Percentiles rank a stretch among this genome's conserved stretches.
Conservation (phyloP, 179 eudicot genomes). For the Heliamphora pulchella region DNA sequence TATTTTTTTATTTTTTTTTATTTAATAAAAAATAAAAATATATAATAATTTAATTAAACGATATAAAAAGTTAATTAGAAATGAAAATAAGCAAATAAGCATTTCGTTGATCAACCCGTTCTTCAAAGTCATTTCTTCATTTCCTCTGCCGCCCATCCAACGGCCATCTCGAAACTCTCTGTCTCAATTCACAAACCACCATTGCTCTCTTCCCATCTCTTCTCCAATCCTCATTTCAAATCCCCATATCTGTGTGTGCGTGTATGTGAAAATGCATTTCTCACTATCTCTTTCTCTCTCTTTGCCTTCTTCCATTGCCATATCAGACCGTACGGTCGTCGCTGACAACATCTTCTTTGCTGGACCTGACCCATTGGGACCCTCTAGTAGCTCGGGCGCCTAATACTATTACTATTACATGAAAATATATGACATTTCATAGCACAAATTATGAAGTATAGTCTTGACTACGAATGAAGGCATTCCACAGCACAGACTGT, state of each 20-base stretch:
- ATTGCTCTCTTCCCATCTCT: not conserved
- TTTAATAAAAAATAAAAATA: too few relatives aligned
- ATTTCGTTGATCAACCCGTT: too few relatives aligned
- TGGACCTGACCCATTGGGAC: not conserved
- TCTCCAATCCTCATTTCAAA: constrained; percentile 18
- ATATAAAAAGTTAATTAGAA: too few relatives aligned
- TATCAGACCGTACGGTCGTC: constrained; percentile 20
- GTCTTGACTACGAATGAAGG: too few relatives aligned
- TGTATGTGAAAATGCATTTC: constrained; percentile 31
- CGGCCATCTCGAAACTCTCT: constrained; percentile 32
- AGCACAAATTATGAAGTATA: too few relatives aligned
- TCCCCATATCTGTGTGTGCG: constrained; percentile 6
- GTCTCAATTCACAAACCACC: not conserved
- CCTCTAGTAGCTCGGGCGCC: constrained; percentile 30
- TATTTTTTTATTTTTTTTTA: too few relatives aligned
- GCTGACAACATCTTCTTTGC: not conserved
- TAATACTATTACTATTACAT: too few relatives aligned
- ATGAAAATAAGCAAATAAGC: too few relatives aligned
- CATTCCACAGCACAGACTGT: too few relatives aligned
- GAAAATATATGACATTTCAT: too few relatives aligned
- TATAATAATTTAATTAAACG: too few relatives aligned
- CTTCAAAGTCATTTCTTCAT: constrained; percentile 15
- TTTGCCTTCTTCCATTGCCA: constrained; percentile 21
- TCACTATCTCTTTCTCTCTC: constrained; percentile 38
- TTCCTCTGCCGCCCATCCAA: constrained; percentile 34